phyloP scores from a whole-genome alignment of 2,329 filamentous ascomycete genomes.

The Chlorencoelia australis region DNA sequence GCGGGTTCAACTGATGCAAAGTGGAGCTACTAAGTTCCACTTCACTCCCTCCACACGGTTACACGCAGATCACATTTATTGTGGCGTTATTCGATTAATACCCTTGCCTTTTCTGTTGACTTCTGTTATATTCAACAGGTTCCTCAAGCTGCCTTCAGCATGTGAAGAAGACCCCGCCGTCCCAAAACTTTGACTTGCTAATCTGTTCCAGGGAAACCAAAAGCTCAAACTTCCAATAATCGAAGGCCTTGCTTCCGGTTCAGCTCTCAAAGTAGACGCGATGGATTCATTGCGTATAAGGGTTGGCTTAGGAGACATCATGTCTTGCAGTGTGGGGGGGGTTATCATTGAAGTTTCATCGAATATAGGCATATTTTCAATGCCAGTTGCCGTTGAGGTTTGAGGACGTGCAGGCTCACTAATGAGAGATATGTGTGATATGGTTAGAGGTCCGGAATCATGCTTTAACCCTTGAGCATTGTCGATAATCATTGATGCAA shows the following conservation, averaged over 20 bases:
- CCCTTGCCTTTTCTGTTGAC: conserved; percentile 24
- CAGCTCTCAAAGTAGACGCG: conserved; percentile 17
- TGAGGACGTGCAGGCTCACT: conserved; percentile 48
- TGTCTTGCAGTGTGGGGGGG: conserved; percentile 13
- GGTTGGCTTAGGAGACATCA: conserved; percentile 17
- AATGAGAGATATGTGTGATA: conserved; percentile 35
- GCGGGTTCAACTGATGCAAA: no score
- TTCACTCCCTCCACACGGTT: background rate
- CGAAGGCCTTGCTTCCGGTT: conserved; percentile 12
- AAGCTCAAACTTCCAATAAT: conserved; percentile 22
- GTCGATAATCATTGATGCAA: conserved; percentile 35
- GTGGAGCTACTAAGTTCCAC: background rate
- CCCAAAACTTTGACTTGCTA: conserved; percentile 12
- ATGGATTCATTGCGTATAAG: conserved; percentile 22
- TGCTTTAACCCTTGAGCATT: conserved; percentile 28
- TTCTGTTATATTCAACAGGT: conserved; percentile 36
- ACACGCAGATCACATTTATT: no score
- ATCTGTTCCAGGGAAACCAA: conserved; percentile 25
- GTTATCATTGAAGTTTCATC: conserved; percentile 5
- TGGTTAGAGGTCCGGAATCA: conserved; percentile 27
- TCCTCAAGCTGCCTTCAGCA: conserved; percentile 46
- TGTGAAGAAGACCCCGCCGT: conserved; percentile 30
- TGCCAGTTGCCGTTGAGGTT: conserved; percentile 36
- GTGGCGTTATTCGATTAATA: no score
- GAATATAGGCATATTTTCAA: conserved; percentile 14